Evolutionary conservation across 129 eudicot species (phyloP).

Genomic region (Ambrosia artemisiifolia): DNA sequence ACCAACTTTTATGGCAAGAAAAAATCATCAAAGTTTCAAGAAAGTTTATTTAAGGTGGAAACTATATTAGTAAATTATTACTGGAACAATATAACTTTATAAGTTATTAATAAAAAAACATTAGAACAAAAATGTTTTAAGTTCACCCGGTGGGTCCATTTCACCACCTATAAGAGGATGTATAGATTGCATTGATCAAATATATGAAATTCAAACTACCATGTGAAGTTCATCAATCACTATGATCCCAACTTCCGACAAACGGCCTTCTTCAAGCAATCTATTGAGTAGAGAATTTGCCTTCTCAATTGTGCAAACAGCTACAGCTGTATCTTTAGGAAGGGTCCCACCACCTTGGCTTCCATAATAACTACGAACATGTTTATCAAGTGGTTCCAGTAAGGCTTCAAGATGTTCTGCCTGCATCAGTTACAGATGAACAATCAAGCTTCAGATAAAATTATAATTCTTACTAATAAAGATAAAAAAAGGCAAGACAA

Average conservation of each 20-base stretch:
- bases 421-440: slow-evolving; percentile 38
- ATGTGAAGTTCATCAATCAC: slow-evolving; percentile 98
- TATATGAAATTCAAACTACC: slow-evolving; percentile 46
- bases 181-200: slow-evolving; percentile 12
- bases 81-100: neutral
- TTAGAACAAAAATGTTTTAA: neutral
- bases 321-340: slow-evolving; percentile 99
- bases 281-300: slow-evolving; percentile 89
- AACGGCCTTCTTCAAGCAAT: slow-evolving; percentile 91
- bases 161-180: neutral
- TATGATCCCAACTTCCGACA: slow-evolving; percentile 95
- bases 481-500: neutral
- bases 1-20: neutral
- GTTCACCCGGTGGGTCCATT: neutral
- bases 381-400: slow-evolving; percentile 81
- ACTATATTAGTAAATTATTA: neutral
- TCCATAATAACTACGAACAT: slow-evolving; percentile 93
- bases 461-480: neutral
- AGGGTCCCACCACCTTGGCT: slow-evolving; percentile 96
- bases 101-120: neutral
- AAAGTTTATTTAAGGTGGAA: neutral
- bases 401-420: slow-evolving; percentile 92
- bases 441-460: neutral
- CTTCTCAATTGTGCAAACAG: slow-evolving; percentile 96
- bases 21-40: neutral